A percentile compares a stretch with the other conserved stretches of the same genome.
Evolutionary conservation across 805 yeast species (phyloP).

Genomic region (Kazachstania africana): DNA sequence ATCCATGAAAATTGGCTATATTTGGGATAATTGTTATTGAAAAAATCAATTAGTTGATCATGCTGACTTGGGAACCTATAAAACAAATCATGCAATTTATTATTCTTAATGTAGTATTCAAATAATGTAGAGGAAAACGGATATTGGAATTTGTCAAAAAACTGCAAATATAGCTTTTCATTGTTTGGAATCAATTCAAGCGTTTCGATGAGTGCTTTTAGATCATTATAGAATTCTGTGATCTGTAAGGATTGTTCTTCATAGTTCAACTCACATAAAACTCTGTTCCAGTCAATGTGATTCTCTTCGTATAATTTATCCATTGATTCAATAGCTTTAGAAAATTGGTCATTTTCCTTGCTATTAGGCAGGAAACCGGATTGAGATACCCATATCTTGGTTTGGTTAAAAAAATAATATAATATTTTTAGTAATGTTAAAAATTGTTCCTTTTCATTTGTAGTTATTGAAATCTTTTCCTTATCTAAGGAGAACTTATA

Average conservation of each 20-base stretch:
- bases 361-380: too few relatives aligned
- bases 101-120: conserved; percentile 40
- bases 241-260: conserved; percentile 45
- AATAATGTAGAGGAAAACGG: conserved; percentile 58
- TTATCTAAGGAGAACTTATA: conserved; percentile 18
- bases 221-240: conserved; percentile 56
- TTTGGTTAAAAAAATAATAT: conserved; percentile 30
- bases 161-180: conserved; percentile 35
- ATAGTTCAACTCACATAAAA: conserved; percentile 39
- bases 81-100: conserved; percentile 42
- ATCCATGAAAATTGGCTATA: conserved; percentile 64
- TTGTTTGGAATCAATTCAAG: conserved; percentile 30
- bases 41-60: conserved; percentile 38
- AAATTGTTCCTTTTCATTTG: conserved; percentile 7
- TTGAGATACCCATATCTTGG: conserved; percentile 23
- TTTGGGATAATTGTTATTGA: conserved; percentile 32
- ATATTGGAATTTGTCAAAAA: conserved; percentile 52
- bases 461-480: conserved; percentile 1
- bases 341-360: conserved; percentile 12
- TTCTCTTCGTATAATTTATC: conserved; percentile 22
- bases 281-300: conserved; percentile 43
- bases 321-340: conserved; percentile 13
- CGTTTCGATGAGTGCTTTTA: conserved; percentile 45
- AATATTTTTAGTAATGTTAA: conserved; percentile 32
- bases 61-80: conserved; percentile 44